phyloP scores from a whole-genome alignment of 805 yeast genomes.

The Sugiyamaella americana region DNA sequence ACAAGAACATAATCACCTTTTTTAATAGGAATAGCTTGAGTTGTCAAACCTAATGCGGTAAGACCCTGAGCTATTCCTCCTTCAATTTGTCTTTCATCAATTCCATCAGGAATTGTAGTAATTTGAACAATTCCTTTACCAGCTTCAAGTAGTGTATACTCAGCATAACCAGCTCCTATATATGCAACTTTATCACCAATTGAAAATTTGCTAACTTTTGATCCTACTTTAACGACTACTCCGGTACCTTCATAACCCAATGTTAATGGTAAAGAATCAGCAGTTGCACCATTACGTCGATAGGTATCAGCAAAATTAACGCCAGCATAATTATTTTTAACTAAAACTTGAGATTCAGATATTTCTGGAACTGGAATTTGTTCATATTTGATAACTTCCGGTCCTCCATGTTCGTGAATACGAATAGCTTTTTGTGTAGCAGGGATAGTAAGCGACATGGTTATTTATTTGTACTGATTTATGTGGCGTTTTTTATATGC shows the following conservation, averaged over 20 bases:
- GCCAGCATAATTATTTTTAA: slow-evolving; percentile 74
- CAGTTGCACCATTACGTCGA: slow-evolving; percentile 74
- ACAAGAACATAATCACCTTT: slow-evolving; percentile 67
- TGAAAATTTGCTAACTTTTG: slow-evolving; percentile 44
- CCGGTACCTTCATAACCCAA: slow-evolving; percentile 78
- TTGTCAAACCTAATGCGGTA: slow-evolving; percentile 68
- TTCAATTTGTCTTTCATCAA: slow-evolving; percentile 46
- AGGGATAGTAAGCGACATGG: slow-evolving; percentile 24
- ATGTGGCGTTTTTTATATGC: too few relatives aligned
- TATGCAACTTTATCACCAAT: slow-evolving; percentile 73
- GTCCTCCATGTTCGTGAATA: slow-evolving; percentile 50
- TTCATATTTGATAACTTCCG: slow-evolving; percentile 53
- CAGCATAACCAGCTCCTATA: slow-evolving; percentile 58
- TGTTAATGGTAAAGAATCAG: slow-evolving; percentile 49
- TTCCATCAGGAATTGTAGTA: slow-evolving; percentile 44
- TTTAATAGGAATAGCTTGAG: slow-evolving; percentile 60
- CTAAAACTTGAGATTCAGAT: slow-evolving; percentile 50
- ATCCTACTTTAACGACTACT: slow-evolving; percentile 59
- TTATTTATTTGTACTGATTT: too few relatives aligned
- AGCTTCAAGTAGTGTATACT: slow-evolving; percentile 41
- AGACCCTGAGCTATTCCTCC: slow-evolving; percentile 65
- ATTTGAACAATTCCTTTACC: slow-evolving; percentile 20
- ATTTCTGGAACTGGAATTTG: slow-evolving; percentile 57
- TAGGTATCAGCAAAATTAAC: slow-evolving; percentile 78
- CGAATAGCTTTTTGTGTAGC: slow-evolving; percentile 19